Conservation (phyloP, 805 yeast genomes). For the Yamadazyma philogaea region DNA sequence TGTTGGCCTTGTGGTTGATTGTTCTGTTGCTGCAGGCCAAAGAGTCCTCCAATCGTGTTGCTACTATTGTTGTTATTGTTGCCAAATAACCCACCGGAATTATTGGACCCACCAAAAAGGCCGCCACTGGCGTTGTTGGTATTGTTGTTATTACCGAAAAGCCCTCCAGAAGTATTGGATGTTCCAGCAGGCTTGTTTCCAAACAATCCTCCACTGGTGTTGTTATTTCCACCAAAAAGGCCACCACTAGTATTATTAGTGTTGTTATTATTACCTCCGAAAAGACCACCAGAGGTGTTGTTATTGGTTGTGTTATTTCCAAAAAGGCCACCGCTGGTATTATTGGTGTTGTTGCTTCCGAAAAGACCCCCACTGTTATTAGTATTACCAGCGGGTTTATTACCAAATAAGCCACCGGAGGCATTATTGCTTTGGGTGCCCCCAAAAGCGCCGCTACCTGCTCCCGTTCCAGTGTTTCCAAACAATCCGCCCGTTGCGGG, state of each 20-base stretch:
- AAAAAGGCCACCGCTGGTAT: slow-evolving; percentile 23
- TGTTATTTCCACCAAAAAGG: slow-evolving; percentile 21
- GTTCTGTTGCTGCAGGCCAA: slow-evolving; percentile 28
- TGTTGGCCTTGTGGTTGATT: slow-evolving; percentile 25
- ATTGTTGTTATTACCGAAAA: slow-evolving; percentile 21
- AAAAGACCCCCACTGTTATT: slow-evolving; percentile 12
- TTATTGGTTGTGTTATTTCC: slow-evolving; percentile 22
- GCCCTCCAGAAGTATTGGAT: slow-evolving; percentile 21
- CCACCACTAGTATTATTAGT: slow-evolving; percentile 28
- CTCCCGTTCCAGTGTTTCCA: slow-evolving; percentile 14
- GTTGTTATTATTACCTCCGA: slow-evolving; percentile 22
- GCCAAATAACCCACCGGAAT: slow-evolving; percentile 43
- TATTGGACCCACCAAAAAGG: slow-evolving; percentile 28
- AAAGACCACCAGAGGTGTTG: slow-evolving; percentile 22
- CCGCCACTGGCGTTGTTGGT: slow-evolving; percentile 23
- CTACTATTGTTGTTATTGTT: slow-evolving; percentile 15
- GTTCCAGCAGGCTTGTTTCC: slow-evolving; percentile 33
- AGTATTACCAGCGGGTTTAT: slow-evolving; percentile 16
- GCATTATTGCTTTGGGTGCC: slow-evolving; percentile 11
- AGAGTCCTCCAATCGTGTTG: slow-evolving; percentile 4
- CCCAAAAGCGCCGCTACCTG: slow-evolving; percentile 13
- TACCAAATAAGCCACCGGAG: slow-evolving; percentile 20
- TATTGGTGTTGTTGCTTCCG: slow-evolving; percentile 15
- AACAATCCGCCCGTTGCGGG: slow-evolving; percentile 21
- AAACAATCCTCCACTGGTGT: slow-evolving; percentile 24